Base-by-base conservation (phyloP, 345 rosid species). In the Rhodomyrtus tomentosa region DNA sequence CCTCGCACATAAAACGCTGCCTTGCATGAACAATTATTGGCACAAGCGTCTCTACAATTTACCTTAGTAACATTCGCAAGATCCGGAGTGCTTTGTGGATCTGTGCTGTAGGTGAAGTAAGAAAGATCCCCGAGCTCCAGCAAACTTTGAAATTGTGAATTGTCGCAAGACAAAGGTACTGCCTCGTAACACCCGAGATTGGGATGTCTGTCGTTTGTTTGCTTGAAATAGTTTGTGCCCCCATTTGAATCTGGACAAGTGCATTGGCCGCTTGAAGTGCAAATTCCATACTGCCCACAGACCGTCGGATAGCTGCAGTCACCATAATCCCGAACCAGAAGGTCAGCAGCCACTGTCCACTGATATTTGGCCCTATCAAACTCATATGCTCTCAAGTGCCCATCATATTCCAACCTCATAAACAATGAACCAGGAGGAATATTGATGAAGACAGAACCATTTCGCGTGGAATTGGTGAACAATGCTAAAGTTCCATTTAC, bases 1-100 rank as follows among this genome's bases (percentile, higher is more conserved):
- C 38, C 10, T 38, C 38, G 74, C 10, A 80, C 45, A 40, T 84
- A 83, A 25, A 86, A 24, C 12, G 80, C 87, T 32, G 88, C 86
- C 62, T 85, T 87, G 85, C 91, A 90, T 21, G 90, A 86, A 81
- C 88, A 90, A 32, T 88, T 86, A 13, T 29, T 68, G 36, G 86
- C 36, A 80, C 89, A 88, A 14, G 82, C 85, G 11, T 45, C 50
- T 54, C 79, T 38, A 73, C 88, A 86, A 10, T 82, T 84, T 45
- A 15, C 14, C 42, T 8, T n/a, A 27, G 53, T 81, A 25, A 76
- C 55, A 74, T 74, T 74, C 29, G 14, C 27, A 50, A 53, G 51
- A 74, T 54, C 59, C 5, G 72, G 72, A 12, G 21, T 0, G 32
- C 82, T 81, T 53, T 27, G 7, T 81, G 82, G 29, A 81, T 81